Evolutionary conservation across 352 stramenopile species (phyloP).

Genomic region (Phytopythium kandeliae): DNA sequence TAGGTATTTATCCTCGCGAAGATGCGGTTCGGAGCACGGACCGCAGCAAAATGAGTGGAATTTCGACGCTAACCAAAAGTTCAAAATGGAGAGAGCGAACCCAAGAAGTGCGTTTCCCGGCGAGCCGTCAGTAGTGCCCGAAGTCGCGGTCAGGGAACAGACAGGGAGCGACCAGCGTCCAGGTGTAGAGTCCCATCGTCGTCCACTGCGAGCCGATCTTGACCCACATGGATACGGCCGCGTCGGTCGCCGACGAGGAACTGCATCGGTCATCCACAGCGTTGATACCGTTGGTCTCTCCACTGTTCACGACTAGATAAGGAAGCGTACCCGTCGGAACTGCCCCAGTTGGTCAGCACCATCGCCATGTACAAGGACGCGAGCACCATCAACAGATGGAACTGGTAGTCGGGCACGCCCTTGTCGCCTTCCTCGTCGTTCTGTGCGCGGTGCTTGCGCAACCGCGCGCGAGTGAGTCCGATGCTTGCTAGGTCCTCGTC

Average conservation of each 20-base stretch:
- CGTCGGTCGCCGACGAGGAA: slow-evolving; percentile 33
- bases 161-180: slow-evolving; percentile 90
- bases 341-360: slow-evolving; percentile 77
- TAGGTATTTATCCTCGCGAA: slow-evolving; percentile 2
- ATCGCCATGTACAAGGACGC: slow-evolving; percentile 81
- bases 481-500: slow-evolving; percentile 28
- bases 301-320: too few relatives aligned
- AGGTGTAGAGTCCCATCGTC: slow-evolving; percentile 88
- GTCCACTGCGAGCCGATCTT: slow-evolving; percentile 92
- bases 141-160: slow-evolving; percentile 94
- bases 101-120: neutral
- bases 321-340: slow-evolving; percentile 36
- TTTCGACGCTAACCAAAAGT: neutral
- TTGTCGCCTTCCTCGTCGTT: slow-evolving; percentile 8
- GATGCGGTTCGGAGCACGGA: neutral
- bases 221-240: slow-evolving; percentile 92
- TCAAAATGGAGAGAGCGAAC: neutral
- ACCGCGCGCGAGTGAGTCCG: slow-evolving; percentile 9
- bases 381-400: slow-evolving; percentile 69
- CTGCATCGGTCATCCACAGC: slow-evolving; percentile 9
- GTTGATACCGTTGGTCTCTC: neutral
- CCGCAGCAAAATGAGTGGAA: neutral
- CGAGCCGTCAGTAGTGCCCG: slow-evolving; percentile 11
- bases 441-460: slow-evolving; percentile 12
- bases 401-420: slow-evolving; percentile 60